phyloP scores from a whole-genome alignment of 257 asterid genomes.

The Primulina eburnea region DNA sequence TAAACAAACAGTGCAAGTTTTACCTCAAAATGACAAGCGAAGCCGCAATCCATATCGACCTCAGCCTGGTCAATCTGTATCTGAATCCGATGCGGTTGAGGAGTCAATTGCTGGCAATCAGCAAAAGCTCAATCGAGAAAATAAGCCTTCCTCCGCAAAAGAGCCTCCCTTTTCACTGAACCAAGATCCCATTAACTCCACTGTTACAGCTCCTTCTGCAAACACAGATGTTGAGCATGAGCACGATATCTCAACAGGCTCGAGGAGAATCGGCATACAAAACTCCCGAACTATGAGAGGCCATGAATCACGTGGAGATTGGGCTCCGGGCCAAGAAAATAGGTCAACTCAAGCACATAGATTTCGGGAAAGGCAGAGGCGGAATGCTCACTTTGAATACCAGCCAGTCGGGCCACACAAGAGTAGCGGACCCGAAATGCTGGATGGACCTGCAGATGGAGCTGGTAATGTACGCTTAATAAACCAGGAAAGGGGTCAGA shows the following conservation, averaged over 20 bases:
- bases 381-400: constrained; percentile 61
- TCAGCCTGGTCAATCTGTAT: constrained; percentile 31
- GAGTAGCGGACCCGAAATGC: constrained; percentile 42
- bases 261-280: constrained; percentile 50
- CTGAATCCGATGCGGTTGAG: constrained; percentile 29
- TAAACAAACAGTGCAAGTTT: constrained; percentile 33
- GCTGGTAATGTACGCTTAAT: constrained; percentile 39
- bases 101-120: constrained; percentile 33
- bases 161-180: constrained; percentile 51
- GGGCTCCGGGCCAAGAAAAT: constrained; percentile 44
- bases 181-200: constrained; percentile 41
- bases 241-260: constrained; percentile 41
- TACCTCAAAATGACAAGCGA: constrained; percentile 29
- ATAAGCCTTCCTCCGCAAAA: constrained; percentile 39
- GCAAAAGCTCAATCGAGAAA: constrained; percentile 47
- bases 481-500: constrained; percentile 63
- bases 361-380: constrained; percentile 58
- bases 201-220: constrained; percentile 34
- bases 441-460: constrained; percentile 48
- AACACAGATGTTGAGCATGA: constrained; percentile 38
- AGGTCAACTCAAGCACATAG: constrained; percentile 36
- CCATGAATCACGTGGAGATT: constrained; percentile 63
- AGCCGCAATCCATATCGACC: constrained; percentile 26
- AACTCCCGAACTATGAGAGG: constrained; percentile 43
- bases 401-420: constrained; percentile 70